phyloP scores from a whole-genome alignment of 2,329 filamentous ascomycete genomes.

The Penicillium freii region DNA sequence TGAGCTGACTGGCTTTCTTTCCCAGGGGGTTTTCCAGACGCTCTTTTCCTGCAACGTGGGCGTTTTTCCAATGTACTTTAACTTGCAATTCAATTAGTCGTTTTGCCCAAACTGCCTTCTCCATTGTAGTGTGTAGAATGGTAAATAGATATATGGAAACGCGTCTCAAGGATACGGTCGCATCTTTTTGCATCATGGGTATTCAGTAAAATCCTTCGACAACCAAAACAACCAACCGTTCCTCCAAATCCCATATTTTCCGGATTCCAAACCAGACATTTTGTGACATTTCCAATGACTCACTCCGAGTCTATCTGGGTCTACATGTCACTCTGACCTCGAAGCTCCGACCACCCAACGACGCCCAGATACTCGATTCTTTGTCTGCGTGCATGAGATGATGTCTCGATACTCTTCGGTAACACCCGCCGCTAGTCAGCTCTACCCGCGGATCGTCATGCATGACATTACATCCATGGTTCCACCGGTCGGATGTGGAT shows the following conservation, averaged over 20 bases:
- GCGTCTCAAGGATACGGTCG: neutral
- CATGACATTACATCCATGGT: neutral
- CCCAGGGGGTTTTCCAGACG: neutral
- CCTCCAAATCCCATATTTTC: neutral
- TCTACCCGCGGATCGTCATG: slow-evolving; percentile 1
- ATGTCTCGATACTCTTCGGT: slow-evolving; percentile 10
- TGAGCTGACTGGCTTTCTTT: neutral
- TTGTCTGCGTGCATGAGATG: slow-evolving; percentile 3
- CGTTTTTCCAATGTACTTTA: neutral
- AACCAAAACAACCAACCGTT: neutral
- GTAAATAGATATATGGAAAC: no score
- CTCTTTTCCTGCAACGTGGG: neutral
- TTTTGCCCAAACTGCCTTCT: neutral
- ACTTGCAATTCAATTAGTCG: neutral
- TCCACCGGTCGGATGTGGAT: neutral
- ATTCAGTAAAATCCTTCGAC: neutral
- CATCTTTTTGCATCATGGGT: neutral
- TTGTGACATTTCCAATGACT: neutral
- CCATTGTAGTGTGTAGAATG: neutral
- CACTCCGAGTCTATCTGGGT: no score
- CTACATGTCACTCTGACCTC: neutral
- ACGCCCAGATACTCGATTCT: neutral
- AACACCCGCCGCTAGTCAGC: neutral
- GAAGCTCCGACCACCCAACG: neutral
- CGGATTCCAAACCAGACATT: no score